Percentiles rank a stretch among this genome's conserved stretches.
Evolutionary conservation across 495 filamentous ascomycete genomes (phyloP).

Genomic region (Glutinoglossum americanum): DNA sequence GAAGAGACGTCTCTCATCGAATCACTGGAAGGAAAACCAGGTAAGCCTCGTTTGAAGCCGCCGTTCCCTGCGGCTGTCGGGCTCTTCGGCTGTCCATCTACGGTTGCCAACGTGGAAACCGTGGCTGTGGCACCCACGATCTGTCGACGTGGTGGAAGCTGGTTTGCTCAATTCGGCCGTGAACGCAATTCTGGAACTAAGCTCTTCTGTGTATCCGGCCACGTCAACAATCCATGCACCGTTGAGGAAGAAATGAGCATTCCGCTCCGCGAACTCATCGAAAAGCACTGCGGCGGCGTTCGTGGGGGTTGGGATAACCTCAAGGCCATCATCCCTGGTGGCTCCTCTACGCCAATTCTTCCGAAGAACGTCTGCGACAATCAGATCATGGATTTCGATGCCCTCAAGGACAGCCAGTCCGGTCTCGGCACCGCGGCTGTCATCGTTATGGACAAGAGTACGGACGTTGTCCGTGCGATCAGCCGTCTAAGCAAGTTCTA

Average conservation of each 20-base stretch:
- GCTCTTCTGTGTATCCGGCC: conserved; percentile 93
- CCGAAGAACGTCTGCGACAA: conserved; percentile 73
- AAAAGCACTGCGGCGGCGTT: conserved; percentile 93
- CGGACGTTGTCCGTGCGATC: conserved; percentile 87
- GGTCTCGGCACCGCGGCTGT: conserved; percentile 96
- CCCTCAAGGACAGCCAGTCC: conserved; percentile 87
- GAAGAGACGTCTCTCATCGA: conserved; percentile 97
- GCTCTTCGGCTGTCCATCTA: conserved; percentile 92
- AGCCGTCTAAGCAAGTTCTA: conserved; percentile 87
- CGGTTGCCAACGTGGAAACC: conserved; percentile 95
- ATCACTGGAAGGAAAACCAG: conserved; percentile 92
- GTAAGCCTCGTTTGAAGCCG: conserved; percentile 94
- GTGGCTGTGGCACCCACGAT: conserved; percentile 90
- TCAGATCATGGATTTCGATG: conserved; percentile 98
- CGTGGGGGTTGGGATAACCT: conserved; percentile 96
- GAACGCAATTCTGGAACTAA: conserved; percentile 93
- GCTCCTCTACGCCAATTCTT: conserved; percentile 87
- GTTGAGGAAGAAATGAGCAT: conserved; percentile 99
- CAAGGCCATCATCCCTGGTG: conserved; percentile 82
- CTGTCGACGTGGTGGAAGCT: conserved; percentile 71
- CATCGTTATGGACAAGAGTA: conserved; percentile 96
- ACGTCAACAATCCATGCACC: conserved; percentile 95
- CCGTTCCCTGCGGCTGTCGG: conserved; percentile 95
- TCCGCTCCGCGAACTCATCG: conserved; percentile 79
- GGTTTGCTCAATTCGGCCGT: conserved; percentile 84